Conservation (phyloP, 768 basidiomycete genomes). For the Pholiota microspora region DNA sequence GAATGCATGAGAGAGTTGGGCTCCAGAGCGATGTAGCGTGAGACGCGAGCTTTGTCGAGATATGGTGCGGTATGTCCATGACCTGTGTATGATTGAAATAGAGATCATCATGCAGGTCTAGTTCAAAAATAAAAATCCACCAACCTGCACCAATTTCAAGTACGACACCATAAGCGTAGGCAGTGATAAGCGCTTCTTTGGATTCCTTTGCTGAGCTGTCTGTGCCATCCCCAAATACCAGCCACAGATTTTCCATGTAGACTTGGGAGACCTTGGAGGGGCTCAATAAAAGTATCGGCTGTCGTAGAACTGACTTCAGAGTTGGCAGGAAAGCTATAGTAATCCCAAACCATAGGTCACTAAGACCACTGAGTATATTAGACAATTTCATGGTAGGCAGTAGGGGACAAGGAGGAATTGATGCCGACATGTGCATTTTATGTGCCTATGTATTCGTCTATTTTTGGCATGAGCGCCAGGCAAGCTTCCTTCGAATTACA, state of each 20-base stretch:
- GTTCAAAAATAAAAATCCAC: no score
- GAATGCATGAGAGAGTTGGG: slow-evolving; percentile 66
- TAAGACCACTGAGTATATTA: background rate
- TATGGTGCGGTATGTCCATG: slow-evolving; percentile 66
- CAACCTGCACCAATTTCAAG: slow-evolving; percentile 73
- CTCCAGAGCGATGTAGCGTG: slow-evolving; percentile 69
- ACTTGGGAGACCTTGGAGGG: slow-evolving; percentile 45
- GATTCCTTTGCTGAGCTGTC: slow-evolving; percentile 39
- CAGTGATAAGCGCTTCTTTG: slow-evolving; percentile 49
- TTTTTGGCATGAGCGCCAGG: no score
- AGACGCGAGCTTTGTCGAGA: slow-evolving; percentile 51
- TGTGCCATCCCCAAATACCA: slow-evolving; percentile 39
- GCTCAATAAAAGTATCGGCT: slow-evolving; percentile 43
- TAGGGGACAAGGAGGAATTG: background rate
- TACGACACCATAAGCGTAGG: slow-evolving; percentile 55
- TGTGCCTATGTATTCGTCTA: no score
- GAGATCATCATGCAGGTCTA: background rate
- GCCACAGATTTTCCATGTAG: slow-evolving; percentile 63
- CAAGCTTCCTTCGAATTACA: no score
- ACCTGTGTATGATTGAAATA: slow-evolving; percentile 33
- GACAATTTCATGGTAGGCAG: background rate
- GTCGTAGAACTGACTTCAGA: slow-evolving; percentile 31
- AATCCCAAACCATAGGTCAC: background rate
- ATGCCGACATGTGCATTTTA: background rate
- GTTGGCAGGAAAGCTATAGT: slow-evolving; percentile 39